Conservation (phyloP, 2,329 filamentous ascomycete genomes). For the Stachybotrys chartarum region DNA sequence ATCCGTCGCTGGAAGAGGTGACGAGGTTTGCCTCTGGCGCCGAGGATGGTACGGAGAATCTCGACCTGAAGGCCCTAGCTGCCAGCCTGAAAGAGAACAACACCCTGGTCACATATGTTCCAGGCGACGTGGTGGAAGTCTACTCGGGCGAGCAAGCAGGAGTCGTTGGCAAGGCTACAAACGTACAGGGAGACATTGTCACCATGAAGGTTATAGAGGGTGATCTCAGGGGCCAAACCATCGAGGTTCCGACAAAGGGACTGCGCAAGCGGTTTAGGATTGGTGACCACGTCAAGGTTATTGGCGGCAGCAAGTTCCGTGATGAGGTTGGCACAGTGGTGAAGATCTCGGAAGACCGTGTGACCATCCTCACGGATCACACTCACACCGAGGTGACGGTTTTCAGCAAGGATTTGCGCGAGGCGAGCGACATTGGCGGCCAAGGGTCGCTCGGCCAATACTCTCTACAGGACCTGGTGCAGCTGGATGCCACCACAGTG, state of each 20-base stretch:
- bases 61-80: conserved; percentile 85
- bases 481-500: conserved; percentile 87
- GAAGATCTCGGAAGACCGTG: conserved; percentile 83
- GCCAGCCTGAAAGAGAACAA: conserved; percentile 82
- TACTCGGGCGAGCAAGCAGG: conserved; percentile 94
- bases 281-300: conserved; percentile 98
- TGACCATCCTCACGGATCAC: conserved; percentile 89
- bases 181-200: conserved; percentile 87
- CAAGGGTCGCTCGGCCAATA: conserved; percentile 81
- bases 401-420: conserved; percentile 92
- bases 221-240: conserved; percentile 70
- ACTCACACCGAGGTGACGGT: conserved; percentile 92
- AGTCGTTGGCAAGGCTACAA: conserved; percentile 76
- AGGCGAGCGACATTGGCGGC: conserved; percentile 86
- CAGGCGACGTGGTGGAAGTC: conserved; percentile 94
- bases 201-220: conserved; percentile 81
- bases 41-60: conserved; percentile 87
- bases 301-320: conserved; percentile 86
- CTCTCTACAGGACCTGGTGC: conserved; percentile 87
- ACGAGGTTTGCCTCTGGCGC: conserved; percentile 85
- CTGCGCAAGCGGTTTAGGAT: conserved; percentile 87
- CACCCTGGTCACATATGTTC: conserved; percentile 75
- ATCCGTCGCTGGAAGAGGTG: conserved; percentile 88
- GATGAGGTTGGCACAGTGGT: conserved; percentile 98
- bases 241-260: conserved; percentile 88